Evolutionary conservation across 2,329 filamentous ascomycete species (phyloP).

Genomic region (Fusarium sp.): DNA sequence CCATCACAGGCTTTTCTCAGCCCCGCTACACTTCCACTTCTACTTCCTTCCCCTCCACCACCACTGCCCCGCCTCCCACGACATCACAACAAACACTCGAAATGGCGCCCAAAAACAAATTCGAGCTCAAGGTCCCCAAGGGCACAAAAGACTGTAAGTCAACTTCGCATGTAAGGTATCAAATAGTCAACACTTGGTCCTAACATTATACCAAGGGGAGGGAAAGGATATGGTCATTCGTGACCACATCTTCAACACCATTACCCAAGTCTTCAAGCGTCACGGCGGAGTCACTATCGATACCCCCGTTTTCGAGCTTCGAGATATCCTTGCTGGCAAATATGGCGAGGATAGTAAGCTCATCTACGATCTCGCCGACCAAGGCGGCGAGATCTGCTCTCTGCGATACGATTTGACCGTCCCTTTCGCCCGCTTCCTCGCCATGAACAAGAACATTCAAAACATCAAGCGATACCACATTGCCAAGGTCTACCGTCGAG

Average conservation of each 20-base stretch:
- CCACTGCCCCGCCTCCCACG: conserved; percentile 46
- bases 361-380: conserved; percentile 90
- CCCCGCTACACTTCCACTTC: conserved; percentile 43
- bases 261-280: conserved; percentile 85
- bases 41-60: conserved; percentile 26
- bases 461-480: conserved; percentile 96
- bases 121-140: conserved; percentile 85
- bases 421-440: conserved; percentile 91
- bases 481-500: conserved; percentile 79
- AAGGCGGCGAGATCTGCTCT: conserved; percentile 82
- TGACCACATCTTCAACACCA: conserved; percentile 83
- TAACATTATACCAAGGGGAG: conserved; percentile 62
- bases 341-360: conserved; percentile 94
- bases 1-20: conserved; percentile 44
- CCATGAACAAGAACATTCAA: conserved; percentile 87
- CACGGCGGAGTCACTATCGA: conserved; percentile 86
- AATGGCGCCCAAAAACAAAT: conserved; percentile 53
- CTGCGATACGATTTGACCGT: conserved; percentile 91
- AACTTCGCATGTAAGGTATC: not conserved
- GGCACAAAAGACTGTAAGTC: conserved; percentile 84
- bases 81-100: conserved; percentile 36
- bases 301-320: conserved; percentile 87
- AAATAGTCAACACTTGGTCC: conserved; percentile 1
- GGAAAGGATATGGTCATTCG: conserved; percentile 84
- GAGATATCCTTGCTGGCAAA: conserved; percentile 89